Evolutionary conservation across 352 stramenopile genomes (phyloP).

Genomic region (Aphanomyces invadans): DNA sequence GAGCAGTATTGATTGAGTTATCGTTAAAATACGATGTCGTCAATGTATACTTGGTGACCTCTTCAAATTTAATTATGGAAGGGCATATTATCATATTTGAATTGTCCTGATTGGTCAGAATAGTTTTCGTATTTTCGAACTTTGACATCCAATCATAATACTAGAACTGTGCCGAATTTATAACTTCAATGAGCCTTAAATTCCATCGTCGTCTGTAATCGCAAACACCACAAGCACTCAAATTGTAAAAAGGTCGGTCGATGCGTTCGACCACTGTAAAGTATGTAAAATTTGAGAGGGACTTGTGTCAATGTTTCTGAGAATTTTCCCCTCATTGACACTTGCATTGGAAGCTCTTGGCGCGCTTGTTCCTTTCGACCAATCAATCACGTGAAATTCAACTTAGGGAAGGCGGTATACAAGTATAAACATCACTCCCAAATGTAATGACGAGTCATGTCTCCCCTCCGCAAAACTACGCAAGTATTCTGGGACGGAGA

Average conservation of each 20-base stretch:
- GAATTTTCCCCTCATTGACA: neutral
- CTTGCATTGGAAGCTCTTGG: neutral
- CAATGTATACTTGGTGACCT: neutral
- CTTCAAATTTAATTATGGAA: neutral
- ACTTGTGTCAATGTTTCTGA: neutral
- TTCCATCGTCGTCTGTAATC: neutral
- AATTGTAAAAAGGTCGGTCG: too few species aligned
- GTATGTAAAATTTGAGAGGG: neutral
- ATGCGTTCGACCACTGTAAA: too few species aligned
- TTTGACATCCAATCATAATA: neutral
- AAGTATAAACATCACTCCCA: neutral
- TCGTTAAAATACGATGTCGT: neutral
- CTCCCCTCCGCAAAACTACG: neutral
- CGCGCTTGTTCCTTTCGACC: neutral
- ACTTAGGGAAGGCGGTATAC: neutral
- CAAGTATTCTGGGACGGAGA: neutral
- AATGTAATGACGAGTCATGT: neutral
- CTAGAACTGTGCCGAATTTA: neutral
- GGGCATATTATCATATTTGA: neutral
- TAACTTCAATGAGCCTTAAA: neutral
- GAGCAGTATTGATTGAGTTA: neutral
- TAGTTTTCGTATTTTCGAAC: neutral
- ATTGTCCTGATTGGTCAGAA: neutral
- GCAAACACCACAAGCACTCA: too few species aligned
- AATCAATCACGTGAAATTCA: neutral